phyloP scores from a whole-genome alignment of 2,329 filamentous ascomycete species.

The Claviceps purpurea region DNA sequence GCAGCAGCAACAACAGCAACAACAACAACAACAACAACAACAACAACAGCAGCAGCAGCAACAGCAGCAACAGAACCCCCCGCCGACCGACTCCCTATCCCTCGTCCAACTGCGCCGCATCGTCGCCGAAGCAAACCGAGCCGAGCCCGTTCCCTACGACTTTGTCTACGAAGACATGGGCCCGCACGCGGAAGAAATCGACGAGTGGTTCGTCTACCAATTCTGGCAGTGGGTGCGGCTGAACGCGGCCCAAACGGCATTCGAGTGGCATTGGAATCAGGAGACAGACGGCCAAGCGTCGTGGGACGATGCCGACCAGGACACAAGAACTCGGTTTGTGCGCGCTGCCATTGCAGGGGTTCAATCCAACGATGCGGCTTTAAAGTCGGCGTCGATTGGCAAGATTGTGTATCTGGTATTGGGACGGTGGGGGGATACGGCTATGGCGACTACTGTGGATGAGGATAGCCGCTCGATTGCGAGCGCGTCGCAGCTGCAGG shows the following conservation, averaged over 20 bases:
- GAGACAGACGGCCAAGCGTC: slow-evolving; percentile 26
- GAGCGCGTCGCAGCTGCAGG: slow-evolving; percentile 41
- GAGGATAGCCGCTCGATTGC: slow-evolving; percentile 35
- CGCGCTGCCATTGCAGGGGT: slow-evolving; percentile 32
- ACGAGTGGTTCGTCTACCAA: slow-evolving; percentile 95
- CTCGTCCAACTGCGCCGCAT: slow-evolving; percentile 60
- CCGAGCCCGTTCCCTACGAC: slow-evolving; percentile 65
- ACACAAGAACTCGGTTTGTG: slow-evolving; percentile 44
- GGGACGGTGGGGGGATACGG: slow-evolving; percentile 58
- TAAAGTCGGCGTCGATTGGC: slow-evolving; percentile 40
- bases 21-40: slow-evolving; percentile 10
- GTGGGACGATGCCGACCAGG: slow-evolving; percentile 54
- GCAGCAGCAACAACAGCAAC: slow-evolving; percentile 11
- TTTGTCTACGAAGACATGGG: slow-evolving; percentile 68
- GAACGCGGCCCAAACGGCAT: slow-evolving; percentile 60
- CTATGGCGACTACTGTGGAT: slow-evolving; percentile 32
- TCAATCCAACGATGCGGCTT: slow-evolving; percentile 31
- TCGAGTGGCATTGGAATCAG: slow-evolving; percentile 61
- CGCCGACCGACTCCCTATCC: slow-evolving; percentile 56
- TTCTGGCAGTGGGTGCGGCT: slow-evolving; percentile 74
- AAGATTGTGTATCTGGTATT: slow-evolving; percentile 49
- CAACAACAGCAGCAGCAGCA: no score
- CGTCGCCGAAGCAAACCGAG: slow-evolving; percentile 58
- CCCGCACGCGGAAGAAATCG: slow-evolving; percentile 72
- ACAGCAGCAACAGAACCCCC: slow-evolving; percentile 13